phyloP scores from a whole-genome alignment of 2,329 filamentous ascomycete genomes.

The Grosmannia serpens region DNA sequence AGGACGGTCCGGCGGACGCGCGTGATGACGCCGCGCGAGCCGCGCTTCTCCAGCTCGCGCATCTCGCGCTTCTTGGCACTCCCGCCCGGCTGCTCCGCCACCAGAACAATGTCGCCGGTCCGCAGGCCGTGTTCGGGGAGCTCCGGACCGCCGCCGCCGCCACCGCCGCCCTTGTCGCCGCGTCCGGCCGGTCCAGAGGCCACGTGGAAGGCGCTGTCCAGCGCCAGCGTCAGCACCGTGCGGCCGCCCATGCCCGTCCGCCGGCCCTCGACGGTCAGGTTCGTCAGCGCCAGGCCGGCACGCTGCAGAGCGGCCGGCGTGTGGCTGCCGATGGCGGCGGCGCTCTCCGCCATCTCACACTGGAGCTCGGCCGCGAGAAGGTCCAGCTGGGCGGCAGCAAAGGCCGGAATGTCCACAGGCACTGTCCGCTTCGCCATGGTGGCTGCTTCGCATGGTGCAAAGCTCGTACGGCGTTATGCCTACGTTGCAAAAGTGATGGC shows the following conservation, averaged over 20 bases:
- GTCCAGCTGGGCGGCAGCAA: conserved; percentile 58
- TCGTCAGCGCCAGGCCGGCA: conserved; percentile 68
- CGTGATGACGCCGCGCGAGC: conserved; percentile 59
- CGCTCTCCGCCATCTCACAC: conserved; percentile 60
- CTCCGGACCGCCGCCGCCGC: conserved; percentile 22
- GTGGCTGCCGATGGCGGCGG: conserved; percentile 53
- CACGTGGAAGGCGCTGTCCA: conserved; percentile 42
- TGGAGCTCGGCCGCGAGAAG: conserved; percentile 62
- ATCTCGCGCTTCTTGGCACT: conserved; percentile 63
- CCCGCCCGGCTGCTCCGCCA: conserved; percentile 64
- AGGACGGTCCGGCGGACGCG: conserved; percentile 47
- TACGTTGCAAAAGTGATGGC: too few relatives aligned
- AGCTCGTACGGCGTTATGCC: too few relatives aligned
- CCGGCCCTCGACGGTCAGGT: conserved; percentile 61
- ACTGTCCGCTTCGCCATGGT: not conserved
- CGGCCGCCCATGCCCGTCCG: conserved; percentile 88
- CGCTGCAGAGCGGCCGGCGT: conserved; percentile 59
- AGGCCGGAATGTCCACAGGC: conserved; percentile 48
- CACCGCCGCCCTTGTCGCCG: not conserved
- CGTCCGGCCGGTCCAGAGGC: not conserved
- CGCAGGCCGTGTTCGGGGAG: conserved; percentile 67
- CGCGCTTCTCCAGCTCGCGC: conserved; percentile 56
- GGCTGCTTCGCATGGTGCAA: not conserved
- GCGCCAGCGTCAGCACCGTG: conserved; percentile 68
- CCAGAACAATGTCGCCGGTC: conserved; percentile 65